Evolutionary conservation across 2,329 filamentous ascomycete genomes (phyloP).

Genomic region (Calonectria honghensis): DNA sequence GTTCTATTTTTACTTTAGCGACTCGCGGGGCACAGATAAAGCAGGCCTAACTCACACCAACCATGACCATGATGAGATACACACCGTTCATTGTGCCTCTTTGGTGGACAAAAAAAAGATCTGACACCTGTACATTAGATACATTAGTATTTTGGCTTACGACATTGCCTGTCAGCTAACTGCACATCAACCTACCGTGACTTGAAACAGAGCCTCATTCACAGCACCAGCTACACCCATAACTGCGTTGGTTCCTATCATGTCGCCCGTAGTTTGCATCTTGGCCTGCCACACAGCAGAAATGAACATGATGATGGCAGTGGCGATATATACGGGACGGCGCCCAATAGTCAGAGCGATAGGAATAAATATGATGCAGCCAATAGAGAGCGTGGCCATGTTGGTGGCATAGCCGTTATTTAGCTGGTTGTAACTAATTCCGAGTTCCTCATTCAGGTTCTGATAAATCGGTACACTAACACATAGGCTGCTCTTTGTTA

Average conservation of each 20-base stretch:
- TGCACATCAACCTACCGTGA: constrained; percentile 53
- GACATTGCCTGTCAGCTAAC: too few species aligned
- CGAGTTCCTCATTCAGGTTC: constrained; percentile 46
- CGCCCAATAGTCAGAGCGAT: constrained; percentile 58
- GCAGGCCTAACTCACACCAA: constrained; percentile 33
- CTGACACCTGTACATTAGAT: constrained; percentile 40
- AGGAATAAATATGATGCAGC: constrained; percentile 59
- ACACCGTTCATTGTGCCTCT: constrained; percentile 56
- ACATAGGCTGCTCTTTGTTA: constrained; percentile 36
- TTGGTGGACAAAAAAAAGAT: constrained; percentile 58
- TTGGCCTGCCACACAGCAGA: constrained; percentile 51
- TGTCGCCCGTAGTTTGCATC: constrained; percentile 47
- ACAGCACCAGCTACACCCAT: constrained; percentile 61
- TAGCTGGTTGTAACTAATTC: constrained; percentile 48
- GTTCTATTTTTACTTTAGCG: constrained; percentile 30
- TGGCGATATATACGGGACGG: constrained; percentile 55
- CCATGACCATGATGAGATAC: constrained; percentile 45
- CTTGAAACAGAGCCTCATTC: constrained; percentile 62
- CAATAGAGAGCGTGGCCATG: constrained; percentile 55
- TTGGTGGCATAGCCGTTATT: constrained; percentile 55
- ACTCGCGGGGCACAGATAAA: rapidly evolving
- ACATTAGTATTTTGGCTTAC: background rate
- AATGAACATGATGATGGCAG: constrained; percentile 48
- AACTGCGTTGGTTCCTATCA: constrained; percentile 51
- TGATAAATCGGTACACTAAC: constrained; percentile 48